Base-by-base conservation (phyloP, 345 rosid species). In the Rhizophora apiculata region DNA sequence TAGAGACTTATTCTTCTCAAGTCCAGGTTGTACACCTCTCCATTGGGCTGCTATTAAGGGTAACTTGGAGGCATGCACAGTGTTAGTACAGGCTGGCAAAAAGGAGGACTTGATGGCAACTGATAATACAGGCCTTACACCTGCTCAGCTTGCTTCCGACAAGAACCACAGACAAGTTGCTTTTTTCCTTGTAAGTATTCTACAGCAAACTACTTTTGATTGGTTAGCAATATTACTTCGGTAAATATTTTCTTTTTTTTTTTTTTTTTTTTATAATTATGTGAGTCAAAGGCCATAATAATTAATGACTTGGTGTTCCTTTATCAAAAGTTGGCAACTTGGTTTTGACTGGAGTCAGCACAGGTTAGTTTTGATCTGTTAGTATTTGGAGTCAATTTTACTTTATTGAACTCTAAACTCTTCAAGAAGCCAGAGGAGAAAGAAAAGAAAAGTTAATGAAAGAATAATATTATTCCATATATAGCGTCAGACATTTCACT, bases 1-100 rank as follows among this genome's bases (percentile, higher is more conserved):
- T 27, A 54, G 63, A 31, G 58, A n/a, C 63, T 20, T 63, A 34
- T 18, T 30, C 10, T 64, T 31, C 51, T 21, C 65, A 22, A 20
- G 52, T 26, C 60, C 78, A 95, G 99, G 99, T 56, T 92, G 96
- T 80, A 95, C 99, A 66, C 96, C 97, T 77, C 88, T 95, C 68
- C 98, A 95, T 72, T 95, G 98, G 99, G 97, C 96, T 21, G 99
- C 99, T 78, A 92, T 95, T 72, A 85, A 87, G 83, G 98, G 98
- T 81, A 92, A 95, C 82, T 85, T 95, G 83, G 98, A 92, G 83
- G 99, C 99, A 71, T 92, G 98, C 89, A 95, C 98, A 22, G 96
- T 95, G 56, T 76, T 92, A 75, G 96, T 92, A 55, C 99, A 92
- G 84, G 99, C 99, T 80, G 97, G 99, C 67, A 95, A 92, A 85